phyloP scores from a whole-genome alignment of 2,329 filamentous ascomycete species.

The Neopestalotiopsis rosae region DNA sequence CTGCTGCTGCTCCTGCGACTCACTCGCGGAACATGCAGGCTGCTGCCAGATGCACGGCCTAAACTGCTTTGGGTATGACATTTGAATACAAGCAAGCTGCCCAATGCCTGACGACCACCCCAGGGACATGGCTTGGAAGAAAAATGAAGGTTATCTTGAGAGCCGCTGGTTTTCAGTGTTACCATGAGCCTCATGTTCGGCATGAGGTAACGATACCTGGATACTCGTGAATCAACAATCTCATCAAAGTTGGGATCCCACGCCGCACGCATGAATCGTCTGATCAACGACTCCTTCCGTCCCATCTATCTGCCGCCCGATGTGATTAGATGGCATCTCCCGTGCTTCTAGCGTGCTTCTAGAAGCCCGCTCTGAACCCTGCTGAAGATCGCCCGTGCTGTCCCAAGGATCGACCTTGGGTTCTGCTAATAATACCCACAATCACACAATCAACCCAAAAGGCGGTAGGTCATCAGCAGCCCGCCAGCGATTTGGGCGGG shows the following conservation, averaged over 20 bases:
- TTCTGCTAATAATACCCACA: constrained; percentile 7
- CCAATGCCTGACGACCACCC: neutral
- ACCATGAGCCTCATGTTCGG: neutral
- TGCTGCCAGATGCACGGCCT: neutral
- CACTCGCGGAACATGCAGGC: neutral
- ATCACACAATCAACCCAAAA: neutral
- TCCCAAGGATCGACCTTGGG: constrained; percentile 15
- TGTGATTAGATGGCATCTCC: constrained; percentile 15
- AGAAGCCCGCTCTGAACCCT: constrained; percentile 11
- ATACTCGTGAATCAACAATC: neutral
- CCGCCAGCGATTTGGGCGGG: neutral
- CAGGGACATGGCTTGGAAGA: neutral
- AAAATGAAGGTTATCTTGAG: neutral
- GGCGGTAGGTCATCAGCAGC: constrained; percentile 2
- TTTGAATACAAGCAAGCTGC: neutral
- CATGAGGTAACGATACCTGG: neutral
- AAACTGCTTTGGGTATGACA: constrained; percentile 6
- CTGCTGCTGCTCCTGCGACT: neutral
- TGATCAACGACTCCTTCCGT: neutral
- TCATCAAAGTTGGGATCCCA: neutral
- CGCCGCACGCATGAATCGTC: constrained; percentile 8
- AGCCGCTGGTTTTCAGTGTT: neutral
- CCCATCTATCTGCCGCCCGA: constrained; percentile 7
- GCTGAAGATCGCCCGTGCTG: constrained; percentile 16
- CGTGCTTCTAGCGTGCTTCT: constrained; percentile 17